Conservation (phyloP, 148 eudicot genomes). For the Silene conica region DNA sequence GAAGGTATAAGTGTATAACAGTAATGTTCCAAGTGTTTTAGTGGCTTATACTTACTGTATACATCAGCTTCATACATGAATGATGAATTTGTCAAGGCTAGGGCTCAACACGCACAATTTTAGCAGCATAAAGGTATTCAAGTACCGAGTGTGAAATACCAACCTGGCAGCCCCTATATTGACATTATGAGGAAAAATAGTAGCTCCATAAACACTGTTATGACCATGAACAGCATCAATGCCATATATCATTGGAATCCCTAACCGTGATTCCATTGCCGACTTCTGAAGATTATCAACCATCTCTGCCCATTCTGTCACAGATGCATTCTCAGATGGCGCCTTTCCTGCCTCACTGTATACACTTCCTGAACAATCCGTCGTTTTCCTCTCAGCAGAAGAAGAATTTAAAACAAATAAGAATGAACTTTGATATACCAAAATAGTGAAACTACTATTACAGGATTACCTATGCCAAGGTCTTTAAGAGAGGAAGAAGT, state of each 20-base stretch:
- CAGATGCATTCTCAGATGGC: constrained; percentile 51
- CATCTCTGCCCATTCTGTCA: constrained; percentile 87
- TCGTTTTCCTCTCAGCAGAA: background rate
- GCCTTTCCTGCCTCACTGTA: constrained; percentile 64
- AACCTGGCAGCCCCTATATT: constrained; percentile 98
- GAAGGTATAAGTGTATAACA: too few species aligned
- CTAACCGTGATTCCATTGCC: constrained; percentile 69
- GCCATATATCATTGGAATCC: constrained; percentile 83
- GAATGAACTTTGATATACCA: background rate
- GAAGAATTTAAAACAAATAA: background rate
- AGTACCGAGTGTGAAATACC: background rate
- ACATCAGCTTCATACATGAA: too few species aligned
- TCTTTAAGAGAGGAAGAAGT: constrained; percentile 18
- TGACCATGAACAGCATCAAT: constrained; percentile 93
- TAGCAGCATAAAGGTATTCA: too few species aligned
- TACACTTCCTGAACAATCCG: constrained; percentile 64
- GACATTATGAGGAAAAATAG: constrained; percentile 87
- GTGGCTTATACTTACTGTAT: too few species aligned
- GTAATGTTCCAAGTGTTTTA: too few species aligned
- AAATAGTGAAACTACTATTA: background rate
- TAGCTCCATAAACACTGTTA: constrained; percentile 76
- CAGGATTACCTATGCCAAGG: background rate
- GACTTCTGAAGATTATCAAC: constrained; percentile 63
- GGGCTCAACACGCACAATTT: too few species aligned
- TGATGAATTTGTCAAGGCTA: too few species aligned